Evolutionary conservation across 2,329 filamentous ascomycete species (phyloP).

Genomic region (Aspergillus amoenus): DNA sequence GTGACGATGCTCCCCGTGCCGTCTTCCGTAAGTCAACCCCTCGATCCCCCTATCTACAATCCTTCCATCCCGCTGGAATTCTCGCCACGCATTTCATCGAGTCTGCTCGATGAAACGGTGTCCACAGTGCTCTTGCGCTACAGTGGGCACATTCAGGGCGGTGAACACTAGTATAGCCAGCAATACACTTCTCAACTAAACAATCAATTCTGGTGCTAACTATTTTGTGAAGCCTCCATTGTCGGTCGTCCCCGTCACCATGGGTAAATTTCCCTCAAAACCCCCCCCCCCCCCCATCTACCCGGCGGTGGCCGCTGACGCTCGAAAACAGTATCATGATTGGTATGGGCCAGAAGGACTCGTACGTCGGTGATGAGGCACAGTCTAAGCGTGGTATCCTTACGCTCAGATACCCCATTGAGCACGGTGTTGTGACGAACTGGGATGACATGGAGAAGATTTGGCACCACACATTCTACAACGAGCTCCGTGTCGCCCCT

Average conservation of each 20-base stretch:
- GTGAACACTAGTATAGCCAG: background rate
- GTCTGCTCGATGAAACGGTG: background rate
- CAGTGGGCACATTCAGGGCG: slow-evolving; percentile 5
- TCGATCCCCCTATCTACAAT: background rate
- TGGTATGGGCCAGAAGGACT: slow-evolving; percentile 99
- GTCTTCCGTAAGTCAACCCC: slow-evolving; percentile 90
- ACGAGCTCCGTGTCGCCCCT: slow-evolving; percentile 98
- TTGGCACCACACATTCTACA: slow-evolving; percentile 99
- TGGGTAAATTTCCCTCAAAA: slow-evolving; percentile 69
- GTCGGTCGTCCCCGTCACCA: slow-evolving; percentile 99
- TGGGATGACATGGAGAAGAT: slow-evolving; percentile 99
- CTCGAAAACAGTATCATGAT: slow-evolving; percentile 87
- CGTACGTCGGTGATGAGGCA: slow-evolving; percentile 99
- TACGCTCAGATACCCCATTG: slow-evolving; percentile 98
- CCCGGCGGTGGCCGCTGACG: slow-evolving; percentile 29
- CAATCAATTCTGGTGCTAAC: slow-evolving; percentile 21
- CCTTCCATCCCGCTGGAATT: slow-evolving; percentile 24
- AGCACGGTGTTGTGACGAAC: slow-evolving; percentile 99
- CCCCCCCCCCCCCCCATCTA: background rate
- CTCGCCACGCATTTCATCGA: slow-evolving; percentile 17
- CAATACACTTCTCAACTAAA: background rate
- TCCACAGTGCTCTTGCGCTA: slow-evolving; percentile 28
- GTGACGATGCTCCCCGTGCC: slow-evolving; percentile 99
- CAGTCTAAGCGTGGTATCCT: slow-evolving; percentile 99
- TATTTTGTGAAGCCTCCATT: slow-evolving; percentile 74